Evolutionary conservation across 352 stramenopile species (phyloP).

Genomic region (Globisporangium mamillatum): DNA sequence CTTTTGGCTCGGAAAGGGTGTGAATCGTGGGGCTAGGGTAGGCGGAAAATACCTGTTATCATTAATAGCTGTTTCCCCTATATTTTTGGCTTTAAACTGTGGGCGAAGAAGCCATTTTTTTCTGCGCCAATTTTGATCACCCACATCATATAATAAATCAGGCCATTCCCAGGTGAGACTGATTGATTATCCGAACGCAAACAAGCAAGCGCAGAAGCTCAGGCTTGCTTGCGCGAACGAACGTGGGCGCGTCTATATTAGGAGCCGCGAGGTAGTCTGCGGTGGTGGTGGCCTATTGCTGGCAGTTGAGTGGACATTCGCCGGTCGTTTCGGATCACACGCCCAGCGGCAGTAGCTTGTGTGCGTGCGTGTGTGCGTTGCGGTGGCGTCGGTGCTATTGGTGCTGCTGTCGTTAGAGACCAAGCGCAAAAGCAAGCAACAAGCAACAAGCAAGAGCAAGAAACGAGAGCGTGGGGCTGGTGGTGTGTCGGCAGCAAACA

Average conservation of each 20-base stretch:
- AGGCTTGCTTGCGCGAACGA: neutral
- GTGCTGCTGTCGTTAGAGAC: neutral
- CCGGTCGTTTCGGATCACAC: constrained; percentile 6
- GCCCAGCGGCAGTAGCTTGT: neutral
- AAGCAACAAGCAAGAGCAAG: neutral
- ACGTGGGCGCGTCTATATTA: neutral
- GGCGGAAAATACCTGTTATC: too few relatives aligned
- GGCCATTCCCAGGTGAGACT: neutral
- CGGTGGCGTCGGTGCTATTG: neutral
- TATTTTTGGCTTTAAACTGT: too few relatives aligned
- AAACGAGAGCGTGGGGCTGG: neutral
- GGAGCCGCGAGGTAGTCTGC: neutral
- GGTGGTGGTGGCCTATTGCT: neutral
- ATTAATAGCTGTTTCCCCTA: too few relatives aligned
- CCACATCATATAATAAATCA: neutral
- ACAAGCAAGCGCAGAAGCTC: neutral
- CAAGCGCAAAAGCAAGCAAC: neutral
- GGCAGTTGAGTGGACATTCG: constrained; percentile 7
- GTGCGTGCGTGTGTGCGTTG: neutral
- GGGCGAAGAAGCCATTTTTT: neutral
- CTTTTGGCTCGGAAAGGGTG: too few relatives aligned
- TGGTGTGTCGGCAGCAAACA: neutral
- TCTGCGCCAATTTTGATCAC: neutral
- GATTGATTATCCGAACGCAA: neutral
- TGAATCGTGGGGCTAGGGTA: too few relatives aligned